Evolutionary conservation across 2,329 filamentous ascomycete species (phyloP).

Genomic region (Pyrenochaeta sp.): DNA sequence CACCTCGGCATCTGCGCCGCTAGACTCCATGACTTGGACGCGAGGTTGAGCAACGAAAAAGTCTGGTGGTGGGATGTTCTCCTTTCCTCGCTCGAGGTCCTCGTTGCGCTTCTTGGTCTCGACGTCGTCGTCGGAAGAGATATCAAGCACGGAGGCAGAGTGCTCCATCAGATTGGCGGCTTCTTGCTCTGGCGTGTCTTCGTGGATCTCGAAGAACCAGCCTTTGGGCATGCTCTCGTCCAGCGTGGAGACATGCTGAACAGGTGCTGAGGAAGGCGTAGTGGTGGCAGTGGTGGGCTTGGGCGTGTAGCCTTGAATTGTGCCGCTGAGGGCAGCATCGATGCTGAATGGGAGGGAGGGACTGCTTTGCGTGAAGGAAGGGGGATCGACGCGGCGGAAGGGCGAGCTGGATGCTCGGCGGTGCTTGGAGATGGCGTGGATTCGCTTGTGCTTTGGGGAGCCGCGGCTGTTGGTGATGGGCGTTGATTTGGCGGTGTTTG

Average conservation of each 20-base stretch:
- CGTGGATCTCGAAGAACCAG: constrained; percentile 95
- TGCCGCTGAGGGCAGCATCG: constrained; percentile 82
- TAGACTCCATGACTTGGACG: constrained; percentile 11
- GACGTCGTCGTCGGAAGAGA: constrained; percentile 85
- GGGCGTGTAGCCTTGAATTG: constrained; percentile 69
- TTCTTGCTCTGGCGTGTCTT: constrained; percentile 89
- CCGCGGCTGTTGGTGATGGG: constrained; percentile 67
- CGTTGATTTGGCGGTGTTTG: constrained; percentile 53
- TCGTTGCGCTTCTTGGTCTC: constrained; percentile 62
- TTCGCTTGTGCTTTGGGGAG: constrained; percentile 77
- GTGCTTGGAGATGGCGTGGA: constrained; percentile 71
- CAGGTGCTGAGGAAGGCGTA: constrained; percentile 44
- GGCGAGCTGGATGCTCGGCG: constrained; percentile 68
- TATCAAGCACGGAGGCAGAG: constrained; percentile 84
- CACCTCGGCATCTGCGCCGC: constrained; percentile 22
- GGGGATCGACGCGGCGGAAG: constrained; percentile 75
- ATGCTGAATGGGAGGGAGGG: constrained; percentile 76
- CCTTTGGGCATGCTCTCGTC: constrained; percentile 66
- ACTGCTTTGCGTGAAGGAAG: constrained; percentile 63
- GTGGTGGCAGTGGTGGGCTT: constrained; percentile 48
- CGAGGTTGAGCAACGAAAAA: constrained; percentile 37
- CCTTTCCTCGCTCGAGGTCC: constrained; percentile 77
- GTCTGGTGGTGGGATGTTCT: constrained; percentile 82
- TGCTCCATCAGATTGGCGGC: constrained; percentile 94
- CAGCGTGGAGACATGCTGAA: constrained; percentile 27